Conservation (phyloP, 31 red algal genomes). For the Odonthalia washingtoniensis region DNA sequence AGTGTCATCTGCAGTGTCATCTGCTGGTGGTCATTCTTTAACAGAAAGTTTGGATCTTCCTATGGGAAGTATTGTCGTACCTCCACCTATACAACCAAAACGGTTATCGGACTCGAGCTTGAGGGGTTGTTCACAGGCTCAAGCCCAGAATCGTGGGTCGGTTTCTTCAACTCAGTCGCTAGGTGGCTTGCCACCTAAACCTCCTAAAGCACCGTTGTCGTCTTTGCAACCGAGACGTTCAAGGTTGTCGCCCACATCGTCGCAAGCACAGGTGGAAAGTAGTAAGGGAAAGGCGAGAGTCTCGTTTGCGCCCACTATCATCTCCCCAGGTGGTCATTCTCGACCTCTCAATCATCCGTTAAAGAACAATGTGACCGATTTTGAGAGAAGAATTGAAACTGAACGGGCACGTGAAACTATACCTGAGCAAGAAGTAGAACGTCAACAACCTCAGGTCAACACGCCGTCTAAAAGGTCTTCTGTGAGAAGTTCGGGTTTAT, state of each 20-base stretch:
- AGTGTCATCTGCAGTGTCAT: no score
- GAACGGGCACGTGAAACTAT: no score
- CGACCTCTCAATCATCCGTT: conserved; percentile 1
- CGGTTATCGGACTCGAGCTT: background rate
- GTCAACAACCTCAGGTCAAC: no score
- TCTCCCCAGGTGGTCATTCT: conserved; percentile 3
- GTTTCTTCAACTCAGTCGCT: background rate
- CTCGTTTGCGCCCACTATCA: conserved; percentile 20
- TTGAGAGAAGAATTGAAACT: no score
- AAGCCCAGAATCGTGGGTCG: background rate
- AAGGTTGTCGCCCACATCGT: background rate
- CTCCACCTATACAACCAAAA: background rate
- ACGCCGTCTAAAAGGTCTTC: background rate
- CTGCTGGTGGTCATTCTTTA: conserved; percentile 34
- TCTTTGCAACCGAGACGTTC: no score
- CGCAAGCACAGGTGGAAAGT: background rate
- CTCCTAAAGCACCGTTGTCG: background rate
- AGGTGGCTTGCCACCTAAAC: background rate
- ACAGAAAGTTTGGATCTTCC: background rate
- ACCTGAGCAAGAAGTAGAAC: no score
- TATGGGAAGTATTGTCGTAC: background rate
- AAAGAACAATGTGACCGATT: background rate
- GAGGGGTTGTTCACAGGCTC: background rate
- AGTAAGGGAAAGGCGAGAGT: conserved; percentile 1
- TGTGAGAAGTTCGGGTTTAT: background rate